phyloP scores from a whole-genome alignment of 2,329 filamentous ascomycete species.

The Acrocalymma vagum region DNA sequence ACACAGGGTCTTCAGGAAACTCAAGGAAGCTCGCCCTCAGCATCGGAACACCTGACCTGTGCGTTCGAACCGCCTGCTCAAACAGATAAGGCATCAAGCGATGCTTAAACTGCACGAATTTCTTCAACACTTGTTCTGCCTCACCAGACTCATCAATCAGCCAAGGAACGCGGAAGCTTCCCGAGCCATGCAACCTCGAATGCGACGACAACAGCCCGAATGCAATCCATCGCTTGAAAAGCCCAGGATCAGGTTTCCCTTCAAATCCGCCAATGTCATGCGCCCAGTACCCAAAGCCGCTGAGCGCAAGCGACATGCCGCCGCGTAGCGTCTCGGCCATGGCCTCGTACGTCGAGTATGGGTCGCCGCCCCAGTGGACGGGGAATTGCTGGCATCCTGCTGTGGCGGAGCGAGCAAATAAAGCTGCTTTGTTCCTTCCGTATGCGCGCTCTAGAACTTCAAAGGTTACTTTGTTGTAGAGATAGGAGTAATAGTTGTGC shows the following conservation, averaged over 20 bases:
- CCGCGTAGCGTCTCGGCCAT: conserved; percentile 22
- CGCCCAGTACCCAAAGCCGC: conserved; percentile 20
- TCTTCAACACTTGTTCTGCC: conserved; percentile 9
- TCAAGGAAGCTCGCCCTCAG: conserved; percentile 11
- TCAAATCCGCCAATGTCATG: conserved; percentile 22
- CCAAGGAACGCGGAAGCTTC: conserved; percentile 16
- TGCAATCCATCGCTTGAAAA: conserved; percentile 21
- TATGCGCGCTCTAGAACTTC: conserved; percentile 17
- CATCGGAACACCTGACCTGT: conserved; percentile 10
- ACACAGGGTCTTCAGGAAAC: conserved; percentile 6
- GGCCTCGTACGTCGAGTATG: conserved; percentile 17
- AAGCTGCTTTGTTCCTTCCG: conserved; percentile 16
- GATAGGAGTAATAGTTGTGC: conserved; percentile 22
- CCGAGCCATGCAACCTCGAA: conserved; percentile 16
- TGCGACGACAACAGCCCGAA: conserved; percentile 20
- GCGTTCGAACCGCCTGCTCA: conserved; percentile 6
- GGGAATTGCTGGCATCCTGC: conserved; percentile 18
- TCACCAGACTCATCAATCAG: conserved; percentile 15
- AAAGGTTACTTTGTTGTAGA: conserved; percentile 22
- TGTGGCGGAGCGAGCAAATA: conserved; percentile 20
- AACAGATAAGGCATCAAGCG: conserved; percentile 14
- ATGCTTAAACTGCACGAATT: conserved; percentile 11
- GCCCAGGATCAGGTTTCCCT: conserved; percentile 20
- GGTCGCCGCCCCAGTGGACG: conserved; percentile 20
- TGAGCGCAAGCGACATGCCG: conserved; percentile 17